Base-by-base conservation (phyloP, 495 filamentous ascomycete genomes). In the Aspergillus diversus region DNA sequence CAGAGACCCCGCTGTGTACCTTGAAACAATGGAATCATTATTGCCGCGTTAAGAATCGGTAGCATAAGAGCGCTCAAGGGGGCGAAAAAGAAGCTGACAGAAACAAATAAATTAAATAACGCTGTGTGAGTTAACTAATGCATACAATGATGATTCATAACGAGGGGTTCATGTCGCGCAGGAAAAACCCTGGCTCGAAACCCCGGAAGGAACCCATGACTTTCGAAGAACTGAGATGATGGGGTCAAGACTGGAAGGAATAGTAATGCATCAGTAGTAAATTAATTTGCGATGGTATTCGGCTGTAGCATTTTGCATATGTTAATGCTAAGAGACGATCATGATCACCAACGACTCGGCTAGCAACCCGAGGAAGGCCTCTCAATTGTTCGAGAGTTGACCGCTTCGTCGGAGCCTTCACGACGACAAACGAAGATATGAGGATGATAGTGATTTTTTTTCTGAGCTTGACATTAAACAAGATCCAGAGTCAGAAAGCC, bases 81-180 rank as follows among this genome's bases (percentile, higher is more conserved):
- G 47, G 47, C 16, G 4, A 50, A 50, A 9, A 50, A 50, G 47
- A 11, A 17, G 16, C n/a, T 9, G 47, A 16, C 16, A 50, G 27
- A 61, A 47, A 53, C 33, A 48, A 33, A 35, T 55, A 47, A 54
- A 53, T 59, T 53, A 69, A 61, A 42, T 50, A 64, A 70, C 67
- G 66, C 61, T 63, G 65, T 64, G 65, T 60, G 62, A 66, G 66
- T 64, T 68, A 68, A 67, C 68, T 66, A 64, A 66, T 64, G 60
- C 57, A 69, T 53, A 59, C 51, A 61, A 64, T 57, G 58, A 63
- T 67, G 64, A 72, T 70, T 71, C 68, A 67, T 57, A 67, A 72
- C 63, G 71, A 72, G 70, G 55, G 62, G 61, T 53, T 67, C 69
- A 75, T 75, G 74, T 77, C 72, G 72, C 75, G 76, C 76, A 74